Conservation (phyloP, 2,329 filamentous ascomycete genomes). For the Pseudogymnoascus sp. region DNA sequence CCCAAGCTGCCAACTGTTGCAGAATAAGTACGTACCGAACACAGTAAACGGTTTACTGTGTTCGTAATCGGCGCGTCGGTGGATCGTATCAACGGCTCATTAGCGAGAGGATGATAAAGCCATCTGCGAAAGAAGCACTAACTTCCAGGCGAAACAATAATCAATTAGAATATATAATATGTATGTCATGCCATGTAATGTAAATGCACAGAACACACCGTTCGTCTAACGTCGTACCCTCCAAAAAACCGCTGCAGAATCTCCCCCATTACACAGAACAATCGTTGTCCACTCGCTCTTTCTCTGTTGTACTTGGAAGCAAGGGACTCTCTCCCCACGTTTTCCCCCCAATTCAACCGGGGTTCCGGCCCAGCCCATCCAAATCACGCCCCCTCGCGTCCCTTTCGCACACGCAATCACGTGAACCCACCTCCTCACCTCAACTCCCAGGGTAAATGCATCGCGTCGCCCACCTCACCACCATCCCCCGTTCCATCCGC, state of each 20-base stretch:
- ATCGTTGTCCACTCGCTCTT: not conserved
- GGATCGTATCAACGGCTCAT: no score
- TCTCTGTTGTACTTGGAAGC: not conserved
- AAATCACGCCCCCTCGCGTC: not conserved
- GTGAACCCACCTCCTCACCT: not conserved
- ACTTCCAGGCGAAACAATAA: not conserved
- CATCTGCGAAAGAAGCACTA: not conserved
- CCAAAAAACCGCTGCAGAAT: not conserved
- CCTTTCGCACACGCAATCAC: not conserved
- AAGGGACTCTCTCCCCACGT: not conserved
- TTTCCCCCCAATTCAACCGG: not conserved
- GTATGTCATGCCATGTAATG: not conserved
- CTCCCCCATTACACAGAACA: not conserved
- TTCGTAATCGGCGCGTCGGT: no score
- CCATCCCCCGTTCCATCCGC: not conserved
- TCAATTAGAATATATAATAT: no score
- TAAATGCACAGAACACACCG: not conserved
- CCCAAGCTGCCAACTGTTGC: not conserved
- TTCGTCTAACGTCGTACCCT: not conserved
- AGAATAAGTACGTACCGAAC: not conserved
- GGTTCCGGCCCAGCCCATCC: not conserved
- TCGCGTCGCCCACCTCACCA: not conserved
- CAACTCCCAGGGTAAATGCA: not conserved
- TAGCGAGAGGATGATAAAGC: not conserved
- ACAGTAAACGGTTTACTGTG: no score